These are phyloP conservation scores for Gentiana dahurica DNA, from an alignment of 257 asterid species.

Conservation along the genomic window DNA sequence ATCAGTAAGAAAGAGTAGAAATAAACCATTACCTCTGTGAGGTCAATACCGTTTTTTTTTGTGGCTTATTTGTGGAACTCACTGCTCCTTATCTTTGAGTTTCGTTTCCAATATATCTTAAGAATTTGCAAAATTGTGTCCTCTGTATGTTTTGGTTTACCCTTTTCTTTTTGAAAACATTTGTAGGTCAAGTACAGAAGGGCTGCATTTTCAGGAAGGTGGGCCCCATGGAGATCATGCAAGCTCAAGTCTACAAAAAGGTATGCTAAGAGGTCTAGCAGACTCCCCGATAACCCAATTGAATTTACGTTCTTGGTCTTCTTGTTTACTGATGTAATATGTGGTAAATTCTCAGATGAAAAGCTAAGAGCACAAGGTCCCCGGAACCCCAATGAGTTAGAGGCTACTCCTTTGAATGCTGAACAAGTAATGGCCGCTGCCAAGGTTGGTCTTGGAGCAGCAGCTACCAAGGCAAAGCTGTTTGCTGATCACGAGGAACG, in stretches of 20 bases:
- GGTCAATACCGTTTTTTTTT: too few relatives aligned
- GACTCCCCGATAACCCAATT: neutral
- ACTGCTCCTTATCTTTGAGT: neutral
- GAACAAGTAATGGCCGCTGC: constrained; percentile 76
- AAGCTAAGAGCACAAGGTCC: constrained; percentile 32
- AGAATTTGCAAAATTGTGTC: constrained; percentile 2
- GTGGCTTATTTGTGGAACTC: neutral
- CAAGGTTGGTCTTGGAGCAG: constrained; percentile 88
- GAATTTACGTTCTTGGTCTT: constrained; percentile 8
- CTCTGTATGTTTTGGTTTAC: neutral
- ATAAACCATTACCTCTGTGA: too few relatives aligned
- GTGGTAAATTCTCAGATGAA: constrained; percentile 16
- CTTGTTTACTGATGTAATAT: constrained; percentile 1
- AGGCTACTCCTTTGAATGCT: constrained; percentile 42
- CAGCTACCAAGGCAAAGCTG: constrained; percentile 86
- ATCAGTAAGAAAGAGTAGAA: neutral
- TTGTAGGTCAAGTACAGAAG: constrained; percentile 18
- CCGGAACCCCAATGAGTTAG: constrained; percentile 38
- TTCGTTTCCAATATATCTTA: neutral
- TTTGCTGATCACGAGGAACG: constrained; percentile 99
- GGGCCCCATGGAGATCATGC: constrained; percentile 33
- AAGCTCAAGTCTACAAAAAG: constrained; percentile 31
- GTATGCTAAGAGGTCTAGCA: constrained; percentile 14
- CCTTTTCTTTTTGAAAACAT: neutral
- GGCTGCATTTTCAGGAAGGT: constrained; percentile 29